A percentile compares a stretch with the other conserved stretches of the same genome.
phyloP scores from a whole-genome alignment of 75 land plant genomes.

The Pinus taeda region DNA sequence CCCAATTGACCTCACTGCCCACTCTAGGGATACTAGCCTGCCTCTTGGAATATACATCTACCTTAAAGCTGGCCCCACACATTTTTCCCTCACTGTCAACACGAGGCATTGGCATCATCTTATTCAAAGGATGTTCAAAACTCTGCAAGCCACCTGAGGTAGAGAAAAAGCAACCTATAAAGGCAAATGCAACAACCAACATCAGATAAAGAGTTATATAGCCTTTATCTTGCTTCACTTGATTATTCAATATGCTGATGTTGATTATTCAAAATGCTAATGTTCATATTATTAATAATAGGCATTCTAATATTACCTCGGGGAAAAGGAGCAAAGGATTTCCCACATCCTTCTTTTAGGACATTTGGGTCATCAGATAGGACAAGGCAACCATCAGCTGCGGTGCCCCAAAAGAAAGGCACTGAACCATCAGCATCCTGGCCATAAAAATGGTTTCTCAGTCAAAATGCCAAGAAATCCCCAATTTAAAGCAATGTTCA shows the following conservation, averaged over 20 bases:
- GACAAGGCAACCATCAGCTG: too few species aligned
- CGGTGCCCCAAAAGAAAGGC: slow-evolving; percentile 84
- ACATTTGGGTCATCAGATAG: slow-evolving; percentile 69
- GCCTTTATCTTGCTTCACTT: too few species aligned
- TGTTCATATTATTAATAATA: too few species aligned
- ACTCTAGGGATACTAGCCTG: slow-evolving; percentile 54
- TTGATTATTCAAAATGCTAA: too few species aligned
- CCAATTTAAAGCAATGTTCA: too few species aligned
- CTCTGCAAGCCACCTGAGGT: slow-evolving; percentile 73
- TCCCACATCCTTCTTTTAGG: slow-evolving; percentile 76
- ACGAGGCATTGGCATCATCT: slow-evolving; percentile 78
- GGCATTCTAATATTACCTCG: slow-evolving; percentile 33
- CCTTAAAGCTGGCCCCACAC: slow-evolving; percentile 83
- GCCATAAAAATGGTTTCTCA: too few species aligned
- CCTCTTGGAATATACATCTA: slow-evolving; percentile 31
- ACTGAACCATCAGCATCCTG: too few species aligned
- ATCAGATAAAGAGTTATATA: too few species aligned
- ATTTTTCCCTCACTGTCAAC: slow-evolving; percentile 84
- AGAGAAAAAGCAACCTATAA: slow-evolving; percentile 74
- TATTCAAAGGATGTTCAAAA: slow-evolving; percentile 81
- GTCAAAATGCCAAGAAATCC: too few species aligned
- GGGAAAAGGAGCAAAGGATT: slow-evolving; percentile 93
- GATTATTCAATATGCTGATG: too few species aligned
- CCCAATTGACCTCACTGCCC: slow-evolving; percentile 60
- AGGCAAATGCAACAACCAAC: too few species aligned